phyloP scores from a whole-genome alignment of 352 stramenopile genomes.

The Phytophthora sojae region DNA sequence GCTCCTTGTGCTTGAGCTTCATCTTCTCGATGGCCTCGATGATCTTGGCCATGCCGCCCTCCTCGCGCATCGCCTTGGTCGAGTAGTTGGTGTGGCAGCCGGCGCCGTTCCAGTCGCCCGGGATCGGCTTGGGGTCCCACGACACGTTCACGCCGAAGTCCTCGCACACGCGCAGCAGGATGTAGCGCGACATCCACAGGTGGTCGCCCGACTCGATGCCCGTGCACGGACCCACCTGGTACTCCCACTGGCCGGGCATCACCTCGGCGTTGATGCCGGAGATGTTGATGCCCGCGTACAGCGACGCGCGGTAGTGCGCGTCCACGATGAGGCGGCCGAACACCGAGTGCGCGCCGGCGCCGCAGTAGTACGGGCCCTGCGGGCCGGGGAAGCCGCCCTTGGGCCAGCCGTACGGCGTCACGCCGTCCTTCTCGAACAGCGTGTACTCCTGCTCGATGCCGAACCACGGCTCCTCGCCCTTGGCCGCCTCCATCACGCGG shows the following conservation, averaged over 20 bases:
- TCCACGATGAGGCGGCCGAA: slow-evolving; percentile 96
- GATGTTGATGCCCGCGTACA: slow-evolving; percentile 96
- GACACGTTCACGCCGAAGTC: slow-evolving; percentile 98
- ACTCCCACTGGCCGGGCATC: slow-evolving; percentile 98
- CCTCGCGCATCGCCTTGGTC: slow-evolving; percentile 96
- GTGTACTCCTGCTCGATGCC: slow-evolving; percentile 98
- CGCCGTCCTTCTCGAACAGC: slow-evolving; percentile 89
- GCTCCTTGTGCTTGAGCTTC: slow-evolving; percentile 96
- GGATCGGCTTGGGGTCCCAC: slow-evolving; percentile 98
- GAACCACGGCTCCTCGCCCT: slow-evolving; percentile 90
- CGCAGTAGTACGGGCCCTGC: slow-evolving; percentile 95
- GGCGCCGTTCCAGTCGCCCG: slow-evolving; percentile 98
- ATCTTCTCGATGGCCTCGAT: slow-evolving; percentile 98
- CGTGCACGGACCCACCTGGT: slow-evolving; percentile 97
- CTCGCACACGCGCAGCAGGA: slow-evolving; percentile 97
- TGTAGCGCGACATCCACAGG: slow-evolving; percentile 97
- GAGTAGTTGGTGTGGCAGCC: slow-evolving; percentile 98
- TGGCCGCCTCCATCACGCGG: slow-evolving; percentile 75
- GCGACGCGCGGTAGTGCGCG: slow-evolving; percentile 94
- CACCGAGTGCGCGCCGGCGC: slow-evolving; percentile 95
- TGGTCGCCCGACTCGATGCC: slow-evolving; percentile 97
- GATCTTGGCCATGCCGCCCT: slow-evolving; percentile 93
- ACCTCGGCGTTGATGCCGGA: slow-evolving; percentile 98
- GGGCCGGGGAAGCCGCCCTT: slow-evolving; percentile 89
- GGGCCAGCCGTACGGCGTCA: slow-evolving; percentile 93